Evolutionary conservation across 2,329 filamentous ascomycete species (phyloP), one percentile per base, ranked within the genome.

Genomic region (Claviceps arundinis): DNA sequence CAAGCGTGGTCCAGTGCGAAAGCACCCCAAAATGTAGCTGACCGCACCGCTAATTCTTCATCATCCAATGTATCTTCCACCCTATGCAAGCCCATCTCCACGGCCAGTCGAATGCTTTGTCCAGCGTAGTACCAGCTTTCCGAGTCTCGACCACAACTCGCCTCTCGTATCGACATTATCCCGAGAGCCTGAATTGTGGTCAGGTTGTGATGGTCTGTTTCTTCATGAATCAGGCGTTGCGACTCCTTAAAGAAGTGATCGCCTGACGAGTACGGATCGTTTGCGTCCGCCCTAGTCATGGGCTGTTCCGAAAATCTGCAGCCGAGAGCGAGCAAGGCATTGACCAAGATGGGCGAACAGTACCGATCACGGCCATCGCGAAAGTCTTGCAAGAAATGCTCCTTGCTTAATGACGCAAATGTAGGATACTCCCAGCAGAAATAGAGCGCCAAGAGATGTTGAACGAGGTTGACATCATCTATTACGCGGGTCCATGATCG

Each of bases 381-480:
- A 60, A 85, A 86, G 63, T 87, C 84, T 50, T 73, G 73, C 53
- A 84, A 69, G 59, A 87, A 88, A 60, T 84, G 78, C 58, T 86
- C 81, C 61, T 85, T 83, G 60, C 81, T 85, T 45, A 89, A 74
- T 2, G 85, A 80, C 3, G 83, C 80, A 65, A 87, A 87, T 13
- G 84, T 87, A 2, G 85, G 82, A 62, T 89, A 87, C 57, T 85
- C 80, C 78, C 84, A 88, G 68, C 82, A 85, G 57, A 87, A 87
- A 66, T 87, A 87, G 37, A 86, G 69, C 0, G 77, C 73, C 50
- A 87, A 66, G 9, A 87, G 70, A 58, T 83, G 81, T 55, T 81
- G 73, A 1, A 87, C 78, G 34, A 87, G 72, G 13, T 64, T 67
- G 13, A 70, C 59, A 56, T 87, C 81, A 3, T 64, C 61, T 2